Conservation (phyloP, 768 basidiomycete species). For the Mycena epipterygia region DNA sequence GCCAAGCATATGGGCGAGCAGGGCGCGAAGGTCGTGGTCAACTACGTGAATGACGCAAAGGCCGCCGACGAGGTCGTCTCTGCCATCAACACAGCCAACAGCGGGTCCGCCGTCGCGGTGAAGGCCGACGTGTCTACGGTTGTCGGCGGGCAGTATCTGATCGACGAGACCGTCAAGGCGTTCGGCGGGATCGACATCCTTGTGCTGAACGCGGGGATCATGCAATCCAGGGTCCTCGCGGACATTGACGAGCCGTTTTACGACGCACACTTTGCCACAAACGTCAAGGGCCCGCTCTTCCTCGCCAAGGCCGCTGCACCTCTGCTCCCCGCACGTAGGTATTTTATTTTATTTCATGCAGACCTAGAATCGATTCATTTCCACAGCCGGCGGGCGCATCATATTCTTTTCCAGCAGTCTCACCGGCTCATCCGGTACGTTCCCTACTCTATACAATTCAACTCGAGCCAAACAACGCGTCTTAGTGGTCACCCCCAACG, state of each 20-base stretch:
- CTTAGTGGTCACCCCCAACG: conserved; percentile 58
- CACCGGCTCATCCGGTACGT: conserved; percentile 54
- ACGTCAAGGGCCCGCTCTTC: conserved; percentile 74
- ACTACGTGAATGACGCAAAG: conserved; percentile 59
- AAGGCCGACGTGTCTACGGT: conserved; percentile 66
- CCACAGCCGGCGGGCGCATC: conserved; percentile 64
- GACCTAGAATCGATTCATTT: background rate
- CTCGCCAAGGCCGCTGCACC: conserved; percentile 61
- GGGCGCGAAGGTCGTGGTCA: conserved; percentile 71
- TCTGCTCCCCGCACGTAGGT: conserved; percentile 59
- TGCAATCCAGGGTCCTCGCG: conserved; percentile 63
- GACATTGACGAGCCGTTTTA: conserved; percentile 67
- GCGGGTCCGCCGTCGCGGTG: conserved; percentile 60
- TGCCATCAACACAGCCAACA: conserved; percentile 58
- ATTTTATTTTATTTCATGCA: background rate
- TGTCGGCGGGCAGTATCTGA: conserved; percentile 60
- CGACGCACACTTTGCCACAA: conserved; percentile 64
- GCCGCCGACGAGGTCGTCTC: conserved; percentile 64
- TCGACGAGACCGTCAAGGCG: conserved; percentile 61
- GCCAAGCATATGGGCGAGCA: conserved; percentile 66
- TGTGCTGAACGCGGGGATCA: conserved; percentile 70
- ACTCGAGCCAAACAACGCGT: background rate
- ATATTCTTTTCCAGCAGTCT: conserved; percentile 71
- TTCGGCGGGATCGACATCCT: conserved; percentile 71
- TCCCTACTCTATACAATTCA: background rate